phyloP scores from a whole-genome alignment of 306 rosid species.

The Cercis canadensis region DNA sequence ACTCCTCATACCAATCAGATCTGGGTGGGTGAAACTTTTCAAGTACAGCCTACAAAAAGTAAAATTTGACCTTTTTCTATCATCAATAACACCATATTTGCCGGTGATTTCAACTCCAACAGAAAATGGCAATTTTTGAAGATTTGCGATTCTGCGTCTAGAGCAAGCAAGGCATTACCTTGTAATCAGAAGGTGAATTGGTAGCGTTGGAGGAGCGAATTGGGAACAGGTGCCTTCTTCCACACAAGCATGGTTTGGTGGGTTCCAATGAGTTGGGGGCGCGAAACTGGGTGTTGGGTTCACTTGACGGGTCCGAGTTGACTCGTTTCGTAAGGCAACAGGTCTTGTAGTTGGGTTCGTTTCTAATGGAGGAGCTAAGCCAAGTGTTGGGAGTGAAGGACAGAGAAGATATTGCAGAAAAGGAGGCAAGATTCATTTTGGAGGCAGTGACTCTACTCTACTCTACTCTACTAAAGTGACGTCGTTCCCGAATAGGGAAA shows the following conservation, averaged over 20 bases:
- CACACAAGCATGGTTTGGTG: slow-evolving; percentile 58
- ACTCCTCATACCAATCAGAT: slow-evolving; percentile 87
- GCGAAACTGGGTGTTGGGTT: slow-evolving; percentile 31
- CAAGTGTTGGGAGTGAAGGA: slow-evolving; percentile 26
- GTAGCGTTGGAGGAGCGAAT: slow-evolving; percentile 52
- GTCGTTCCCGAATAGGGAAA: slow-evolving; percentile 49
- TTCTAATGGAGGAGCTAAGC: not conserved
- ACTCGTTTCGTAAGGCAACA: slow-evolving; percentile 14
- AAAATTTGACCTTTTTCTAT: not conserved
- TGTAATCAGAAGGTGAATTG: slow-evolving; percentile 51
- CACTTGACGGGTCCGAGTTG: slow-evolving; percentile 36
- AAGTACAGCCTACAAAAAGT: slow-evolving; percentile 49
- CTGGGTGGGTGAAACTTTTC: slow-evolving; percentile 69
- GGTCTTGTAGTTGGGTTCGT: slow-evolving; percentile 13
- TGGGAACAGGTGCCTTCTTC: slow-evolving; percentile 74
- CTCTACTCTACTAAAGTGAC: slow-evolving; percentile 45
- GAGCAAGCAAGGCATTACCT: slow-evolving; percentile 40
- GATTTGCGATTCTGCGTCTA: not conserved
- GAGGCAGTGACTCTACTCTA: not conserved
- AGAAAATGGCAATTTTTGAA: not conserved
- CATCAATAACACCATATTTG: not conserved
- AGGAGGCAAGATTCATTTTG: slow-evolving; percentile 32
- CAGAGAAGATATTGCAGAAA: slow-evolving; percentile 2
- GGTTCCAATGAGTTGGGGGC: slow-evolving; percentile 27
- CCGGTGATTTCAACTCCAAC: slow-evolving; percentile 17